A percentile compares a stretch with the other conserved stretches of the same genome.
phyloP scores from a whole-genome alignment of 2,329 filamentous ascomycete species.

The Verticillium nubilum region DNA sequence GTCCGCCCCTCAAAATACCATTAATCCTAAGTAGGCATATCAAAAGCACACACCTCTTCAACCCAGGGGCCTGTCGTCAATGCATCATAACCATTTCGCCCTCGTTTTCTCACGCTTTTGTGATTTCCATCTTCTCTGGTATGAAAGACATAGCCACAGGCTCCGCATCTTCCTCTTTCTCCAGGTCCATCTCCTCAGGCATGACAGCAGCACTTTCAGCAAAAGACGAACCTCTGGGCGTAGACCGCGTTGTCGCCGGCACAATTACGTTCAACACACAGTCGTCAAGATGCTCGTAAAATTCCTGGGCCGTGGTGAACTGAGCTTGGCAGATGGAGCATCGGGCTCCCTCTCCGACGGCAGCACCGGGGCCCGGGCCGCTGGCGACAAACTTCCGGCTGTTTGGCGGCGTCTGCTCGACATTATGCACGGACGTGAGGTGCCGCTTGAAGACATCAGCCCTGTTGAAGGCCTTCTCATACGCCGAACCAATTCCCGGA shows the following conservation, averaged over 20 bases:
- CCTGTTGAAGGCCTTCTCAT: conserved; percentile 93
- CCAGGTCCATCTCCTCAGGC: not conserved
- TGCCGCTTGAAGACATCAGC: conserved; percentile 97
- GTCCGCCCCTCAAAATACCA: too few species aligned
- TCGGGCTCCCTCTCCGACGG: conserved; percentile 58
- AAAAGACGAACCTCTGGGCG: not conserved
- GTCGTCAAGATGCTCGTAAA: conserved; percentile 88
- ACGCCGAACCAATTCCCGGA: conserved; percentile 77
- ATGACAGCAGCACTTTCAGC: not conserved
- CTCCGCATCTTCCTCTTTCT: not conserved
- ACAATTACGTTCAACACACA: conserved; percentile 56
- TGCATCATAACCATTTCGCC: not conserved
- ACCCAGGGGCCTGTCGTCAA: not conserved
- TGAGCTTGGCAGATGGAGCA: conserved; percentile 82
- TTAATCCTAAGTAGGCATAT: too few species aligned
- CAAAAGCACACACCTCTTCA: not conserved
- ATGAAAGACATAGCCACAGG: not conserved
- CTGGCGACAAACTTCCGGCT: conserved; percentile 64
- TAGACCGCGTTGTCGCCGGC: conserved; percentile 21
- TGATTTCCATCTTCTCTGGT: not conserved
- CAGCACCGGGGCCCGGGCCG: conserved; percentile 9
- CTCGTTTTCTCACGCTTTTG: not conserved
- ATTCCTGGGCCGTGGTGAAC: conserved; percentile 86
- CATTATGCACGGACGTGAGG: conserved; percentile 84
- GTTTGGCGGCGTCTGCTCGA: conserved; percentile 91